A percentile compares a stretch with the other conserved stretches of the same genome.
Evolutionary conservation across 176 grass and related monocot genomes (phyloP).

Genomic region (Paspalum notatum): DNA sequence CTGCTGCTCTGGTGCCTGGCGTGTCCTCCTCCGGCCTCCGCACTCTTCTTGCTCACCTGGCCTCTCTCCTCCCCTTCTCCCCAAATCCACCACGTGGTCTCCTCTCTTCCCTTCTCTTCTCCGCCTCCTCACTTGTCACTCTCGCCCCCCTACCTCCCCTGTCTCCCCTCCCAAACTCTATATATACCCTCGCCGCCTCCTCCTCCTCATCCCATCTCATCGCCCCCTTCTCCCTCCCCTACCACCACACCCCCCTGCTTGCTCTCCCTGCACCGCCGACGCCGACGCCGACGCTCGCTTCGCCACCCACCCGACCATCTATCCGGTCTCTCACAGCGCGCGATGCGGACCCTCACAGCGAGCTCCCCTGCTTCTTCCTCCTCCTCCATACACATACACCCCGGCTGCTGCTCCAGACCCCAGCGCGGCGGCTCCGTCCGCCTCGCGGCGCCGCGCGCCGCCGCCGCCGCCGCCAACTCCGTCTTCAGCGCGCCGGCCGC

Average conservation of each 20-base stretch:
- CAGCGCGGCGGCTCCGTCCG: not conserved
- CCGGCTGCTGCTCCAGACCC: too few relatives aligned
- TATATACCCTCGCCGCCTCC: conserved; percentile 24
- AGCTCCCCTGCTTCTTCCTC: conserved; percentile 2
- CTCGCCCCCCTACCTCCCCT: not conserved
- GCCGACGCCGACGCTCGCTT: too few relatives aligned
- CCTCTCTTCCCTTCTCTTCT: not conserved
- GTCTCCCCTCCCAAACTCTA: conserved; percentile 24
- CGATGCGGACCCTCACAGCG: conserved; percentile 38
- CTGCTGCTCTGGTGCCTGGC: not conserved
- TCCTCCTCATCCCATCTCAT: not conserved
- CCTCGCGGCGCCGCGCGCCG: not conserved
- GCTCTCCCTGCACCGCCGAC: not conserved
- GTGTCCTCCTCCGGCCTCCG: not conserved
- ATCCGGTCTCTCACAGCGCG: too few relatives aligned
- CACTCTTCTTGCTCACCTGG: not conserved
- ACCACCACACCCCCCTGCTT: not conserved
- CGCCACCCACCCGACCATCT: too few relatives aligned
- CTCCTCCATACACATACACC: not conserved
- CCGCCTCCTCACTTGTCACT: not conserved
- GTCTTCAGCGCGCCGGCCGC: not conserved
- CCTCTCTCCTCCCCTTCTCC: not conserved
- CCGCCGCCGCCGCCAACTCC: not conserved
- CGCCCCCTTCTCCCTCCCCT: not conserved
- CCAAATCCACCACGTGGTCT: conserved; percentile 51